Conservation (phyloP, 208 protist genomes). For the Leishmania major region DNA sequence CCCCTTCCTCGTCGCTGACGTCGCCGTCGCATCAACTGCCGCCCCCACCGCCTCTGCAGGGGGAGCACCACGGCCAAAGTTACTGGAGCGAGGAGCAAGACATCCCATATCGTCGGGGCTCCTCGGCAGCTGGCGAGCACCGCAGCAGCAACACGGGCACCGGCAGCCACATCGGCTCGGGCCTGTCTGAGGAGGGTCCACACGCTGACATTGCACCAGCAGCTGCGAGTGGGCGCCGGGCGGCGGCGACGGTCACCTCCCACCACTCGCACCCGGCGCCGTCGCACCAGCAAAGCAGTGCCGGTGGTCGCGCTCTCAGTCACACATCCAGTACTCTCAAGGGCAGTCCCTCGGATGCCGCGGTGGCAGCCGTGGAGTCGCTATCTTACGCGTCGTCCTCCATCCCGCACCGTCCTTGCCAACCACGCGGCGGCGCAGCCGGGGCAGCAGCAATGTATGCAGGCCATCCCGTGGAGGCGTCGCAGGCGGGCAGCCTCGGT, state of each 20-base stretch:
- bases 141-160: not conserved
- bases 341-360: not conserved
- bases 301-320: not conserved
- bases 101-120: not conserved
- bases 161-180: not conserved
- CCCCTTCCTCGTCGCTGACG: not conserved
- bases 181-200: not conserved
- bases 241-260: not conserved
- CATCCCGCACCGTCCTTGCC: not conserved
- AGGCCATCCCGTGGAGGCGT: conserved; percentile 1
- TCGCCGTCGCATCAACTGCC: not conserved
- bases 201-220: not conserved
- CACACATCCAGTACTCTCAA: not conserved
- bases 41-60: not conserved
- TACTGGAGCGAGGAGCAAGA: not conserved
- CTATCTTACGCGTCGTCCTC: not conserved
- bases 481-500: conserved; percentile 17
- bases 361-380: not conserved
- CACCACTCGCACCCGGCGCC: not conserved
- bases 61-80: not conserved
- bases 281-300: not conserved
- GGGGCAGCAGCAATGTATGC: not conserved
- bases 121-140: not conserved
- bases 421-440: not conserved
- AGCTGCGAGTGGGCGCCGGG: not conserved